These are phyloP conservation scores for Trypanosoma lewisi DNA, from an alignment of 208 protist species.

Conservation along the genomic window DNA sequence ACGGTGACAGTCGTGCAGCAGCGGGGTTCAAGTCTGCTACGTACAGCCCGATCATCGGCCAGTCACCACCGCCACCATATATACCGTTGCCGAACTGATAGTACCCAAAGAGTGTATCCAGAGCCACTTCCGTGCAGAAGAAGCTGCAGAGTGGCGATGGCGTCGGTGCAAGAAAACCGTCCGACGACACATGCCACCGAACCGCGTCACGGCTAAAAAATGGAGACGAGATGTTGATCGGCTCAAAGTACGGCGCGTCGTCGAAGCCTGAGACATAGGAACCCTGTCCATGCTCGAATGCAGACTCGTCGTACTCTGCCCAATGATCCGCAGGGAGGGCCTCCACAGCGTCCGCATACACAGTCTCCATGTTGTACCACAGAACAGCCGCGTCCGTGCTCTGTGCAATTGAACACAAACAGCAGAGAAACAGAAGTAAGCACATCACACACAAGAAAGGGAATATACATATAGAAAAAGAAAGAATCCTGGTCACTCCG, in stretches of 20 bases:
- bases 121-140: conserved; percentile 24
- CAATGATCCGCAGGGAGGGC: conserved; percentile 1
- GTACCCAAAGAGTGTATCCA: conserved; percentile 15
- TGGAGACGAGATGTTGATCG: conserved; percentile 14
- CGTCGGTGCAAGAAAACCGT: conserved; percentile 38
- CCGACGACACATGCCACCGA: conserved; percentile 26
- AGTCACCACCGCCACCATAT: conserved; percentile 30
- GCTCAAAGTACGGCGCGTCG: background rate
- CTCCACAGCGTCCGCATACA: background rate
- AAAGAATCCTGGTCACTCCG: too few relatives aligned
- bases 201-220: conserved; percentile 34
- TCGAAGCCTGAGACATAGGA: background rate
- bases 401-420: background rate
- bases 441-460: background rate
- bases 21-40: conserved; percentile 10
- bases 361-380: conserved; percentile 2
- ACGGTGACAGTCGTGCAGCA: background rate
- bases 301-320: conserved; percentile 1
- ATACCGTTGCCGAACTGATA: conserved; percentile 16
- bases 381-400: background rate
- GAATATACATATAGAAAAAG: background rate
- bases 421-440: background rate
- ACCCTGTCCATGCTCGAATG: background rate
- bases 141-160: conserved; percentile 33
- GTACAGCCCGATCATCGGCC: conserved; percentile 48